Evolutionary conservation across 352 stramenopile species (phyloP).

Genomic region (Pythium rhizo-oryzae): DNA sequence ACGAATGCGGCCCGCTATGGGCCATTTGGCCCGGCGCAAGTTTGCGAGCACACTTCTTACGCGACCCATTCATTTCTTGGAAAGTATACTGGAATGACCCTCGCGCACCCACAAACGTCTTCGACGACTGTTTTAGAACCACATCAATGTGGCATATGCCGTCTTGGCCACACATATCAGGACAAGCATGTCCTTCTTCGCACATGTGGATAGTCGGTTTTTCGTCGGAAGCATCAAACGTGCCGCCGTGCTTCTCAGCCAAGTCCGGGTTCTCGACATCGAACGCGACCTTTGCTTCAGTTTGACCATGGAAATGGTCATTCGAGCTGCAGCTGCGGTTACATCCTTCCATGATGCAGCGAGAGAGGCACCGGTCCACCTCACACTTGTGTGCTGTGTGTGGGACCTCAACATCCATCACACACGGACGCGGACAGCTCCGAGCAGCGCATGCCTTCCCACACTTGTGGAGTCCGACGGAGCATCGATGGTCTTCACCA

Average conservation of each 20-base stretch:
- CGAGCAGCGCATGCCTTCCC: slow-evolving; percentile 48
- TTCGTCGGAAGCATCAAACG: slow-evolving; percentile 40
- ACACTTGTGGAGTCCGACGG: slow-evolving; percentile 59
- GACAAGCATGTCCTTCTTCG: slow-evolving; percentile 51
- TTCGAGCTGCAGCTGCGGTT: slow-evolving; percentile 43
- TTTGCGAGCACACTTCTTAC: slow-evolving; percentile 57
- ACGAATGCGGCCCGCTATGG: slow-evolving; percentile 54
- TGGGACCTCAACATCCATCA: slow-evolving; percentile 49
- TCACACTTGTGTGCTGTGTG: slow-evolving; percentile 71
- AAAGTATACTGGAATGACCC: slow-evolving; percentile 70
- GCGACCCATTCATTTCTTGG: slow-evolving; percentile 81
- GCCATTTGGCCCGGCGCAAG: slow-evolving; percentile 45
- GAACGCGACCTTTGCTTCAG: slow-evolving; percentile 46
- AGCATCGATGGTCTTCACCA: slow-evolving; percentile 51
- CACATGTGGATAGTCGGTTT: slow-evolving; percentile 68
- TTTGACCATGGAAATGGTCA: slow-evolving; percentile 75
- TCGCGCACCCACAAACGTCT: slow-evolving; percentile 62
- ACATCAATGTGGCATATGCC: slow-evolving; percentile 76
- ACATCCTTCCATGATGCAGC: slow-evolving; percentile 69
- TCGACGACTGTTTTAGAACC: slow-evolving; percentile 66
- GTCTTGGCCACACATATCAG: slow-evolving; percentile 51
- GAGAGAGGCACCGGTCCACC: slow-evolving; percentile 54
- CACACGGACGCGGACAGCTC: slow-evolving; percentile 48
- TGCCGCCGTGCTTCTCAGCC: slow-evolving; percentile 34
- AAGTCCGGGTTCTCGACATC: slow-evolving; percentile 43